A percentile compares a stretch with the other conserved stretches of the same genome.
Conservation (phyloP, 805 yeast species). For the Myxozyma udenii region DNA sequence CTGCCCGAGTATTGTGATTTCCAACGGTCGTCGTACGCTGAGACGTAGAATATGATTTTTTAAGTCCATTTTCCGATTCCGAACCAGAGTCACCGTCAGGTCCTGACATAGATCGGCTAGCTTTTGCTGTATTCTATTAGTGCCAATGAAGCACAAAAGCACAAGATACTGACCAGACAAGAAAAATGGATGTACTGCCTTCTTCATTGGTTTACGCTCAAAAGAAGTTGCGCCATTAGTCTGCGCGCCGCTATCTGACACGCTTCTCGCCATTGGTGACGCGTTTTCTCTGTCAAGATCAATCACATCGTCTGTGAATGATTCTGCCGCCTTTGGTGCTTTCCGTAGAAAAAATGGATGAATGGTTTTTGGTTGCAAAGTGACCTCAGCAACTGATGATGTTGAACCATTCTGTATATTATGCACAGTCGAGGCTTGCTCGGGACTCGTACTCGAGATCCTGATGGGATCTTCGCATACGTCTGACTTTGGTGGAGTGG, state of each 20-base stretch:
- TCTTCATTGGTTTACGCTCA: background rate
- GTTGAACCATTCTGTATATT: background rate
- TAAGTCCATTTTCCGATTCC: too few relatives aligned
- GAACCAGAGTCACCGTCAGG: background rate
- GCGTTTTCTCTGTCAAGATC: background rate
- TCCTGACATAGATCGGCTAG: background rate
- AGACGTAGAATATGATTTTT: background rate
- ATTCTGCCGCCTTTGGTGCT: background rate
- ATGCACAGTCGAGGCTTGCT: too few relatives aligned
- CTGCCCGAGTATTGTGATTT: background rate
- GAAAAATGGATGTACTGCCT: slow-evolving; percentile 11
- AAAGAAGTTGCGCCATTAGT: background rate
- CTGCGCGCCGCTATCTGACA: background rate
- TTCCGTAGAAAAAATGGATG: slow-evolving; percentile 18
- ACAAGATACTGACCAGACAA: background rate
- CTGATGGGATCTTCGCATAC: background rate
- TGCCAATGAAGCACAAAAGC: background rate
- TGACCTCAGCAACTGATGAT: background rate
- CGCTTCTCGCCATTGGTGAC: background rate
- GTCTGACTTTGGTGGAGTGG: slow-evolving; percentile 19
- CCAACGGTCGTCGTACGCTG: background rate
- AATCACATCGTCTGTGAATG: background rate
- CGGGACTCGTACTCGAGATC: background rate
- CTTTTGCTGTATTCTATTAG: background rate
- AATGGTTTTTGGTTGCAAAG: background rate